Conservation (phyloP, 2,329 filamentous ascomycete species). For the Cytospora schulzeri region DNA sequence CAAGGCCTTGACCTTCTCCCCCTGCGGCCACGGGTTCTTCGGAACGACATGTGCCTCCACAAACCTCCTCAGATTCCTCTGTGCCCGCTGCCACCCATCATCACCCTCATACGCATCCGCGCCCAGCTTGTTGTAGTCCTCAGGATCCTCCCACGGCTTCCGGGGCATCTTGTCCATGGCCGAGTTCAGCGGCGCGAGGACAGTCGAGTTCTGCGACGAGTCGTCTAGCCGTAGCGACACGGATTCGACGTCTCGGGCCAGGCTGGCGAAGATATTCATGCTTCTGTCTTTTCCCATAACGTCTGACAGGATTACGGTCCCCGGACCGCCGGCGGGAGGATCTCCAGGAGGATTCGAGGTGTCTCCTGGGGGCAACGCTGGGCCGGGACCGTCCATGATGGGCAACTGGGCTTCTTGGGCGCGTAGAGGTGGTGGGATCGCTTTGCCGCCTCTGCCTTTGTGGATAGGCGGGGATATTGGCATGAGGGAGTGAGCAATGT, state of each 20-base stretch:
- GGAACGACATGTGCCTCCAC: constrained; percentile 84
- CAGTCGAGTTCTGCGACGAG: constrained; percentile 69
- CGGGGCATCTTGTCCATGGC: constrained; percentile 76
- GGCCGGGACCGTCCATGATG: constrained; percentile 38
- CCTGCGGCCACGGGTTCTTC: constrained; percentile 72
- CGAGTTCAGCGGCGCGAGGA: constrained; percentile 84
- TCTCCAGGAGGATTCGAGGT: constrained; percentile 27
- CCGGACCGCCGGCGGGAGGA: constrained; percentile 39
- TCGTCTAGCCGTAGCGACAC: constrained; percentile 71
- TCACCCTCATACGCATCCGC: constrained; percentile 74
- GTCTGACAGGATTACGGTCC: constrained; percentile 74
- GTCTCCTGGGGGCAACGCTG: constrained; percentile 32
- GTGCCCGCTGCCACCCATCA: constrained; percentile 74
- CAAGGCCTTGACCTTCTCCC: constrained; percentile 65
- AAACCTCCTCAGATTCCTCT: constrained; percentile 75
- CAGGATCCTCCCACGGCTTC: constrained; percentile 83
- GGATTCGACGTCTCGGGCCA: constrained; percentile 74
- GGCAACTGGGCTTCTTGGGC: constrained; percentile 34
- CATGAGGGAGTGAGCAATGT: constrained; percentile 12
- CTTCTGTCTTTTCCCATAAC: constrained; percentile 77
- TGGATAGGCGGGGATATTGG: constrained; percentile 10
- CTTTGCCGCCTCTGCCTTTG: constrained; percentile 18
- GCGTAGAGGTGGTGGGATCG: constrained; percentile 31
- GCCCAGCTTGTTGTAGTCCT: constrained; percentile 70
- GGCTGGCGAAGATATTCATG: constrained; percentile 82